Evolutionary conservation across 1,284 basidiomycete species (phyloP), one percentile per base, ranked within the genome.

Genomic region (Gomphus bonarii): DNA sequence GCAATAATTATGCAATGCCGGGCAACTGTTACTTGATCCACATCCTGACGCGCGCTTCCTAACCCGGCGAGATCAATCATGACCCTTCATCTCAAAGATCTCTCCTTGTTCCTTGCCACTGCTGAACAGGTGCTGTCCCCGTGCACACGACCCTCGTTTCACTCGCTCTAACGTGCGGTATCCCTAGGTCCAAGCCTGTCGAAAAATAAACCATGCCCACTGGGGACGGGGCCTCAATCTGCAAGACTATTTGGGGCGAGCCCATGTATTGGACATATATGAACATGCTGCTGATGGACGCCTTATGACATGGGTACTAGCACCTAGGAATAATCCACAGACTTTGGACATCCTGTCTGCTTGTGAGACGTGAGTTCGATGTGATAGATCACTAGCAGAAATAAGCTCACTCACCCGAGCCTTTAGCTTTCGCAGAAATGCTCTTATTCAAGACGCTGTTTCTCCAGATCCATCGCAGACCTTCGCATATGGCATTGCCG

Each of bases 401-500:
- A 18, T 1, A 20, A 18, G 20, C 33, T n/a, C n/a, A 31, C 16
- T 28, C 18, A 20, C 36, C 42, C 10, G n/a, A 20, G 2, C 7
- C 22, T 46, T 36, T 25, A 58, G 56, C 8, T 58, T 53, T 16
- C 49, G 42, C 22, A 42, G 56, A 18, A 10, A 44, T 25, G 56
- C 38, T 33, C 20, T 58, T 9, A 43, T 47, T 46, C 50, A 35
- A 10, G 31, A 43, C 3, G 14, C 50, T 42, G 25, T 20, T n/a
- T 53, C 56, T 20, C 42, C 11, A 10, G 50, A 30, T 36, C 18
- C 43, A 55, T 18, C 60, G 58, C 63, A 30, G 69, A 68, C 3
- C 55, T 61, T 66, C 6, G 71, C 72, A 33, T 79, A 79, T 62
- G 75, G 68, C 3, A 69, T 80, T 40, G 78, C 76, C 1, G 73